Evolutionary conservation across 2,329 filamentous ascomycete species (phyloP), one percentile per base, ranked within the genome.

Genomic region (Exophiala alcalophila): DNA sequence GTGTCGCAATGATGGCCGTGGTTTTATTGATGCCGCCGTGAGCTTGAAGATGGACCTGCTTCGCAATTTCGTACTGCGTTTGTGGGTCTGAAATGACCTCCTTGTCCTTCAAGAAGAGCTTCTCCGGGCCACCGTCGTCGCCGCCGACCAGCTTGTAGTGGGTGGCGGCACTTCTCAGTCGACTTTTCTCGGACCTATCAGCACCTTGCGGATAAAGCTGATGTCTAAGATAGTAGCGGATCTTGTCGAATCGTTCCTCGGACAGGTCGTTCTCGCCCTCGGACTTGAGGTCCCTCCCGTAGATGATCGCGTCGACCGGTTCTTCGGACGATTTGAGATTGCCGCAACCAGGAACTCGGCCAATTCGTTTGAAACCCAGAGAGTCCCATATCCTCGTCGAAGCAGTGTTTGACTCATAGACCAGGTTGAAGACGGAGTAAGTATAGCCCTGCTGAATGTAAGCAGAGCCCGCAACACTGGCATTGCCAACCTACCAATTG

Each of bases 1-100:
- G 85, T 61, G 96, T 87, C 8, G 91, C 88, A 58, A 98, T 95
- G 14, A 82, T 84, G 14, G 91, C 90, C 1, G 91, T 97, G 0
- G 91, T 97, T 71, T 96, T 96, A 73, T 98, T 98, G 73, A 97
- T 97, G 37, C 92, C 92, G 5, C 85, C 88, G 61, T 98, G 92
- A 28, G 83, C 76, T 44, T 73, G 67, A 39, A 80, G 73, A 65
- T 98, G 92, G 25, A 90, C 76, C 44, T 76, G 73, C 31, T 85
- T 76, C 9, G 90, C 87, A 57, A 97, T 92, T 47, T 92, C 86
- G 64, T 94, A 94, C 70, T 98, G 92, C 53, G 81, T 80, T 58
- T 85, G 80, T 9, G 89, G 87, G 64, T 96, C 90, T 18, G 86
- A 85, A 49, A 98, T 86, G 47, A 98, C 91, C 68, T 97, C 91